Evolutionary conservation across 805 yeast genomes (phyloP).

Genomic region (Lipomyces orientalis): DNA sequence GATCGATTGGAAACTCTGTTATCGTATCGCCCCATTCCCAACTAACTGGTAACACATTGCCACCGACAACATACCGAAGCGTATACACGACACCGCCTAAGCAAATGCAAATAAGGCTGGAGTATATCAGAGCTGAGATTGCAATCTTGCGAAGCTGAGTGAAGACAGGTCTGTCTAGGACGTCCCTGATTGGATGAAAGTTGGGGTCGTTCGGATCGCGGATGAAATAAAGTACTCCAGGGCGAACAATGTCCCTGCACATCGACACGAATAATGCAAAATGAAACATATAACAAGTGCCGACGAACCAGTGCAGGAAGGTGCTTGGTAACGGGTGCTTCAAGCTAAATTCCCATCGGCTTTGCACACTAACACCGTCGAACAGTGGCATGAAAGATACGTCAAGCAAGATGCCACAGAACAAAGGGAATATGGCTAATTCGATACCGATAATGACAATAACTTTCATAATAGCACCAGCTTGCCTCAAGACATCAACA

Average conservation of each 20-base stretch:
- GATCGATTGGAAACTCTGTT: slow-evolving; percentile 29
- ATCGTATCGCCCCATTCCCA: slow-evolving; percentile 28
- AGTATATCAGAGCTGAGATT: slow-evolving; percentile 75
- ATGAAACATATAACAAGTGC: slow-evolving; percentile 84
- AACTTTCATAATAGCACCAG: slow-evolving; percentile 68
- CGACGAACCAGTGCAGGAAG: slow-evolving; percentile 65
- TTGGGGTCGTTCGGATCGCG: slow-evolving; percentile 95
- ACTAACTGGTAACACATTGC: slow-evolving; percentile 39
- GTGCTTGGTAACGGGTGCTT: slow-evolving; percentile 40
- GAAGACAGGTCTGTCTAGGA: slow-evolving; percentile 73
- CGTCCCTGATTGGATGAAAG: slow-evolving; percentile 83
- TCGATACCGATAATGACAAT: slow-evolving; percentile 77
- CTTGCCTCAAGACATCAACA: slow-evolving; percentile 35
- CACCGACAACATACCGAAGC: slow-evolving; percentile 45
- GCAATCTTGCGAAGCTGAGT: slow-evolving; percentile 75
- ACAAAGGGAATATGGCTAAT: slow-evolving; percentile 80
- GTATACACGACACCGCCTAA: slow-evolving; percentile 69
- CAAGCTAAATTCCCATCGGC: slow-evolving; percentile 20
- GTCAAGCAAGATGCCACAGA: slow-evolving; percentile 81
- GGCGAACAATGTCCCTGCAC: slow-evolving; percentile 77
- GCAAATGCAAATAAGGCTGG: slow-evolving; percentile 72
- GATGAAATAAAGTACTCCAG: slow-evolving; percentile 89
- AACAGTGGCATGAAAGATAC: slow-evolving; percentile 68
- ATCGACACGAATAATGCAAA: slow-evolving; percentile 87
- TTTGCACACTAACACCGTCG: slow-evolving; percentile 25